These are phyloP conservation scores for Pichia sp. DNA, from an alignment of 1,139 yeast genomes.

Conservation along the genomic window DNA sequence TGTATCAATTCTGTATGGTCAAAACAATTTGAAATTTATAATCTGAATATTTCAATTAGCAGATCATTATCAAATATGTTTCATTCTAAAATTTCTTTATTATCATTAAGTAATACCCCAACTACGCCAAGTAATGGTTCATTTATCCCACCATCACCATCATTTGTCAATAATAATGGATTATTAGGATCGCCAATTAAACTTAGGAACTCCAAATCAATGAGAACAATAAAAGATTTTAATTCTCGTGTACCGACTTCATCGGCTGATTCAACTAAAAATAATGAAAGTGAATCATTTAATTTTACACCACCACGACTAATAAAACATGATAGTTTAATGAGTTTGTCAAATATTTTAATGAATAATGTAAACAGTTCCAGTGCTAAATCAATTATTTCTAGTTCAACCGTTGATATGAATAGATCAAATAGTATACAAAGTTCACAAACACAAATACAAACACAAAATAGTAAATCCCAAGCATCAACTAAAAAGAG, in stretches of 20 bases:
- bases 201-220: constrained; percentile 9
- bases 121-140: constrained; percentile 3
- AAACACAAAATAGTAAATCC: background rate
- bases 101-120: constrained; percentile 9
- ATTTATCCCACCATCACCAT: constrained; percentile 15
- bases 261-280: background rate
- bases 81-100: constrained; percentile 9
- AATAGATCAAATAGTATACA: background rate
- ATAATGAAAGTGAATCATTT: too few species aligned
- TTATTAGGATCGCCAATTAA: constrained; percentile 12
- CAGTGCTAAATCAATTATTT: constrained; percentile 1
- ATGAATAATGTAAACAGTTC: background rate
- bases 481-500: constrained; percentile 1
- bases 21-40: constrained; percentile 11
- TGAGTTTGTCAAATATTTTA: constrained; percentile 28
- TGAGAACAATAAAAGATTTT: constrained; percentile 7
- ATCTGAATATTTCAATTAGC: constrained; percentile 11
- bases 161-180: constrained; percentile 8
- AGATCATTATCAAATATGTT: constrained; percentile 14
- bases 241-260: background rate
- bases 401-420: background rate
- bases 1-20: constrained; percentile 15
- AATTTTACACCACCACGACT: too few species aligned
- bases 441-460: too few species aligned
- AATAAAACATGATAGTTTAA: constrained; percentile 65